phyloP scores from a whole-genome alignment of 306 rosid genomes.

The Cucumis sativus region Cucumber_9930_V3 NC_026660.2:26282001-26282500 shows the following conservation, averaged over 20 bases:
- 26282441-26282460: constrained; percentile 64
- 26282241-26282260: constrained; percentile 65
- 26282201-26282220: constrained; percentile 84
- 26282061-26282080: constrained; percentile 47
- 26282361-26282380: constrained; percentile 40
- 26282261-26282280: constrained; percentile 45
- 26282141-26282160: constrained; percentile 61
- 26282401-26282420: constrained; percentile 39
- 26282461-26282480: constrained; percentile 43
- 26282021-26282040: constrained; percentile 60
- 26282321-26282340: constrained; percentile 51
- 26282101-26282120: constrained; percentile 92
- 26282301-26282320: constrained; percentile 40
- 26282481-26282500: constrained; percentile 60
- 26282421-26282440: constrained; percentile 41
- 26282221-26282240: constrained; percentile 61
- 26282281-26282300: constrained; percentile 47
- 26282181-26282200: constrained; percentile 71
- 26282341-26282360: constrained; percentile 54
- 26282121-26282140: constrained; percentile 89
- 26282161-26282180: constrained; percentile 60
- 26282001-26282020: constrained; percentile 51
- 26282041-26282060: constrained; percentile 57
- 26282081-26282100: constrained; percentile 69
- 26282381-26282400: constrained; percentile 51